A percentile compares a stretch with the other conserved stretches of the same genome.
phyloP scores from a whole-genome alignment of 2,329 filamentous ascomycete genomes.

The Chrysosporium queenslandicum region DNA sequence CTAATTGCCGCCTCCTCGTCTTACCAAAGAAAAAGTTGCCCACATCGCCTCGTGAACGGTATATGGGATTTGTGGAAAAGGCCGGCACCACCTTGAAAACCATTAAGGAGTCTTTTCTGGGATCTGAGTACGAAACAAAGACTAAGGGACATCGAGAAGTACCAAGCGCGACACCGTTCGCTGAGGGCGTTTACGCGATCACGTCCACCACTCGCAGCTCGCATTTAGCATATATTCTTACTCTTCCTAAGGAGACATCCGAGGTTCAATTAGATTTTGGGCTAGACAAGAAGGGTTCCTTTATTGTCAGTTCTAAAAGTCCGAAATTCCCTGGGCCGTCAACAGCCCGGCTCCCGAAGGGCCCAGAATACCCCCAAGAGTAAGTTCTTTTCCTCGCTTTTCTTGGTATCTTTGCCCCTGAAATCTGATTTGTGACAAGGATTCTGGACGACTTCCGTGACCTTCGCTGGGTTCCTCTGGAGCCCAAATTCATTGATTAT shows the following conservation, averaged over 20 bases:
- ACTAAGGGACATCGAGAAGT: constrained; percentile 59
- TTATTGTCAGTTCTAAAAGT: constrained; percentile 71
- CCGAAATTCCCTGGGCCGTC: constrained; percentile 58
- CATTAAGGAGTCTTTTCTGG: constrained; percentile 63
- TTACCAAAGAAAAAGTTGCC: constrained; percentile 80
- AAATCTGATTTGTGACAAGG: constrained; percentile 32
- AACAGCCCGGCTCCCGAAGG: constrained; percentile 52
- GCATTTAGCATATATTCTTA: constrained; percentile 71
- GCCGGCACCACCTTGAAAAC: constrained; percentile 53
- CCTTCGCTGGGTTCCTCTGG: constrained; percentile 63
- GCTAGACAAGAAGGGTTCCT: constrained; percentile 60
- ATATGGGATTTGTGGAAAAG: constrained; percentile 78
- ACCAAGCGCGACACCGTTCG: constrained; percentile 63
- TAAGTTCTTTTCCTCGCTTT: constrained; percentile 41
- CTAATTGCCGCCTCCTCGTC: constrained; percentile 61
- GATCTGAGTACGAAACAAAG: constrained; percentile 62
- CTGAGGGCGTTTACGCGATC: constrained; percentile 76
- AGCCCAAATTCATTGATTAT: constrained; percentile 65
- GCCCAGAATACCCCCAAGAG: constrained; percentile 60
- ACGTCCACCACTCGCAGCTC: constrained; percentile 60
- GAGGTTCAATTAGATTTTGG: constrained; percentile 69
- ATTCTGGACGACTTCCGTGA: constrained; percentile 61
- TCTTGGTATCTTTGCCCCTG: neutral
- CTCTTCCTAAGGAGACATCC: constrained; percentile 58
- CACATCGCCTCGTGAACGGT: constrained; percentile 55